A percentile compares a stretch with the other conserved stretches of the same genome.
Conservation (phyloP, 2,329 filamentous ascomycete species). For the Clonostachys solani region DNA sequence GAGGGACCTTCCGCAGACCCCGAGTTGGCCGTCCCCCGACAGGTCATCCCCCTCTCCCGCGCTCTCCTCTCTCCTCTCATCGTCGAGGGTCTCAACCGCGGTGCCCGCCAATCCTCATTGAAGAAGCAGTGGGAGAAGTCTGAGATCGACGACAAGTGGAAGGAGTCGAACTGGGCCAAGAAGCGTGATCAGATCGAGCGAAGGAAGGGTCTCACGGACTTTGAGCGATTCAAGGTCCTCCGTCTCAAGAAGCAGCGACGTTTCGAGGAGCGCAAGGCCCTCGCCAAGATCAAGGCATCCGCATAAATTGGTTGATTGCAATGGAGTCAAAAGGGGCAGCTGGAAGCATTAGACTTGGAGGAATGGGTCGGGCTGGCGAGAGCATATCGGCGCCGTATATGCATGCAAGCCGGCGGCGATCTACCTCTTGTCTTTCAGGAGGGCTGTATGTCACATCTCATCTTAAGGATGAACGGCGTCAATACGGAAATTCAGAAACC, state of each 20-base stretch:
- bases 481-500: conserved; percentile 56
- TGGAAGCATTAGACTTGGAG: conserved; percentile 29
- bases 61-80: conserved; percentile 86
- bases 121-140: conserved; percentile 88
- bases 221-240: conserved; percentile 99
- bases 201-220: conserved; percentile 91
- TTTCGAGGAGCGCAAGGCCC: conserved; percentile 95
- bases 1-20: conserved; percentile 86
- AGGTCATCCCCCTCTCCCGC: conserved; percentile 76
- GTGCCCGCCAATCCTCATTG: conserved; percentile 75
- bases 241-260: conserved; percentile 99
- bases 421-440: conserved; percentile 50
- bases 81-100: conserved; percentile 81
- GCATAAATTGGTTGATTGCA: conserved; percentile 47
- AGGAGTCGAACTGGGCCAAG: conserved; percentile 90
- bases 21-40: conserved; percentile 78
- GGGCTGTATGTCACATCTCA: conserved; percentile 61
- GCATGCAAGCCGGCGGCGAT: conserved; percentile 17
- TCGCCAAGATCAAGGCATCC: conserved; percentile 85
- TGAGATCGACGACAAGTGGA: conserved; percentile 91
- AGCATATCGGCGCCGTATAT: conserved; percentile 1
- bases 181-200: conserved; percentile 80
- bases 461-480: conserved; percentile 60
- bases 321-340: conserved; percentile 14
- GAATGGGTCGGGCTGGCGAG: conserved; percentile 23